Percentiles rank a stretch among this genome's conserved stretches.
These are phyloP conservation scores for Pichia kluyveri DNA, from an alignment of 805 yeast species.

Conservation along the genomic window DNA sequence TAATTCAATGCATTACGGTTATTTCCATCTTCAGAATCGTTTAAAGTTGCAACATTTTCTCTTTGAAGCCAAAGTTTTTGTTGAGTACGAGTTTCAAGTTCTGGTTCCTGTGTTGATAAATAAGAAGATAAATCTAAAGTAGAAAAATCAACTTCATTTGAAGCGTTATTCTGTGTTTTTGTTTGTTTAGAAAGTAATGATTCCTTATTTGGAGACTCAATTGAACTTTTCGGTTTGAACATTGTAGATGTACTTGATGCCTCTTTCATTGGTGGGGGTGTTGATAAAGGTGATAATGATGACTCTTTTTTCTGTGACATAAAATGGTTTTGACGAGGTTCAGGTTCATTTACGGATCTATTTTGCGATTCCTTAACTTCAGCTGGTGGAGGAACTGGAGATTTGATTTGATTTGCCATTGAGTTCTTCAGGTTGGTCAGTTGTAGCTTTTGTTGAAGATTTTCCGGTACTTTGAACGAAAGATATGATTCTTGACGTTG, in stretches of 20 bases:
- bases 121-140: slow-evolving; percentile 13
- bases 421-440: background rate
- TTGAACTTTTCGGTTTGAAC: background rate
- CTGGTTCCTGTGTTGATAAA: slow-evolving; percentile 29
- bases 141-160: background rate
- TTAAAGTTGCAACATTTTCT: slow-evolving; percentile 48
- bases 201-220: background rate
- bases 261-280: background rate
- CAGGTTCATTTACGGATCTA: background rate
- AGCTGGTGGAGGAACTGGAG: background rate
- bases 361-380: background rate
- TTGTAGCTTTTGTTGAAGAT: background rate
- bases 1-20: slow-evolving; percentile 20
- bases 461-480: slow-evolving; percentile 8
- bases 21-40: slow-evolving; percentile 34
- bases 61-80: slow-evolving; percentile 79
- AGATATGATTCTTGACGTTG: slow-evolving; percentile 16
- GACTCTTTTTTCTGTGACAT: background rate
- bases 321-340: background rate
- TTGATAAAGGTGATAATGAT: background rate
- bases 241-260: background rate
- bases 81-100: slow-evolving; percentile 65
- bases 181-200: slow-evolving; percentile 6
- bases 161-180: background rate
- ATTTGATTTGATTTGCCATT: background rate